Base-by-base conservation (phyloP, 805 yeast genomes). In the Komagataella kurtzmanii region DNA sequence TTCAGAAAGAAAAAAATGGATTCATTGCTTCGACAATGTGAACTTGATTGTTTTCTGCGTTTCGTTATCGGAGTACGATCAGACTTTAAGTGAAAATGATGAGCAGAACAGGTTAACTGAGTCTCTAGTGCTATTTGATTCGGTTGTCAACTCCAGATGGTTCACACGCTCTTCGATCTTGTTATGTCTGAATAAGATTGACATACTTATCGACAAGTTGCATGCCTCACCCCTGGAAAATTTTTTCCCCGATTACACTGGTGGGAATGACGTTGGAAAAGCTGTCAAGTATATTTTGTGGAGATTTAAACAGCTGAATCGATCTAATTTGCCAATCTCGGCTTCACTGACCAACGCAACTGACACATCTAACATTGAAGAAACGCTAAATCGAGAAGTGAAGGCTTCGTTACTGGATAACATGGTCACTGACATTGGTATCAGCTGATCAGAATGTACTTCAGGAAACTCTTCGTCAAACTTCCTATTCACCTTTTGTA, bases 281-380 rank as follows among this genome's bases (percentile, higher is more conserved):
- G 97, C 96, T 17, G 95, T 93, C 43, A 88, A 88, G 65, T 89
- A 88, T 60, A 88, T 90, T 53, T 74, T 89, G 46, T 88, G 96
- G 95, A 76, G 95, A 61, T 89, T 89, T 63, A 82, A 87, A 45
- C 88, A 85, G 64, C 79, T 87, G 49, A 90, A 89, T 63, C 74
- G 95, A 57, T 81, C 93, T 1, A 88, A 88, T 18, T 71, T 88
- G 55, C 85, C 83, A 54, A 78, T 90, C 40, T 86, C 85, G 60
- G 96, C 97, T 10, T 95, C 89, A 65, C 85, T 89, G 21, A 89
- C 97, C 3, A 96, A 89, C 66, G 97, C 97, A 0, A 89, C 96
- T 0, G 96, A 89, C 64, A 89, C 97, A 6, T 81, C 88, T 24
- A 89, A 89, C 65, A 88, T 90, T 55, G 81, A 85, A 61, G 69